phyloP scores from a whole-genome alignment of 768 basidiomycete genomes.

The Termitomyces sp. region DNA sequence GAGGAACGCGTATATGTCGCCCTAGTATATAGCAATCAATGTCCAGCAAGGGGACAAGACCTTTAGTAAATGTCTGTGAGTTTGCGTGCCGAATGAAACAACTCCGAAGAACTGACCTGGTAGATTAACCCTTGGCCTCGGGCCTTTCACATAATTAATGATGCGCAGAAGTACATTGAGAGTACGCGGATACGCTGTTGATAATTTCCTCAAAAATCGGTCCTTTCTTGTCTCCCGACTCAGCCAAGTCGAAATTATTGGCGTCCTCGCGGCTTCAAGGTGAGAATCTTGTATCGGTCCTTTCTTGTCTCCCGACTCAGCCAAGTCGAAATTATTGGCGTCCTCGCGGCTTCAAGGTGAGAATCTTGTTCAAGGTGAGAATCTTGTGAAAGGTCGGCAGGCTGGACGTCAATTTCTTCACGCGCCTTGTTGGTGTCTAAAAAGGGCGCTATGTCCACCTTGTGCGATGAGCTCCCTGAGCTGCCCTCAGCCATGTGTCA shows the following conservation, averaged over 20 bases:
- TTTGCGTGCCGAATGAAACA: neutral
- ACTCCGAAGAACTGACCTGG: constrained; percentile 25
- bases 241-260: neutral
- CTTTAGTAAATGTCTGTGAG: constrained; percentile 34
- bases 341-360: constrained; percentile 10
- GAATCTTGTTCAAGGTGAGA: too few relatives aligned
- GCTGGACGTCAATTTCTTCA: constrained; percentile 1
- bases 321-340: neutral
- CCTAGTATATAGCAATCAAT: constrained; percentile 35
- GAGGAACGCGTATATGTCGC: constrained; percentile 30
- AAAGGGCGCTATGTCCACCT: neutral
- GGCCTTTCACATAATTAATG: constrained; percentile 47
- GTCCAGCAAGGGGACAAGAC: constrained; percentile 49
- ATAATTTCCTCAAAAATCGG: constrained; percentile 13
- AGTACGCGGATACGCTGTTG: constrained; percentile 14
- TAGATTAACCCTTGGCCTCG: constrained; percentile 49
- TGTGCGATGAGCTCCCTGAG: constrained; percentile 7
- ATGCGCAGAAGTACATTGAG: constrained; percentile 14
- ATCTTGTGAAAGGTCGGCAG: constrained; percentile 9
- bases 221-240: constrained; percentile 13
- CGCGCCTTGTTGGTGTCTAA: neutral
- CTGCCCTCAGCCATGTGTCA: constrained; percentile 8
- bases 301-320: constrained; percentile 12
- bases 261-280: constrained; percentile 11
- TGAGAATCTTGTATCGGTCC: constrained; percentile 12